phyloP scores from a whole-genome alignment of 2,329 filamentous ascomycete species.

The Penicillium sclerotigenum region DNA sequence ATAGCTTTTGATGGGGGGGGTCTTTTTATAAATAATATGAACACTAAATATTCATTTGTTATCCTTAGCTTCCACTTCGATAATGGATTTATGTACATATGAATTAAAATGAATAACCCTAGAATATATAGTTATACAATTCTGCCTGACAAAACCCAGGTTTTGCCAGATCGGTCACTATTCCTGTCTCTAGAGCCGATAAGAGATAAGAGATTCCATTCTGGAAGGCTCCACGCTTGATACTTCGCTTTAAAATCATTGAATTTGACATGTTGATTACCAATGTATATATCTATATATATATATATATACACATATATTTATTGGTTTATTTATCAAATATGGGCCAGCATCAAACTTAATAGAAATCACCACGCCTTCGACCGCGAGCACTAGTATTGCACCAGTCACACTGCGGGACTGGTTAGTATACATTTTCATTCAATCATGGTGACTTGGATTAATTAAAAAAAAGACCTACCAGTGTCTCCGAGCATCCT shows the following conservation, averaged over 20 bases:
- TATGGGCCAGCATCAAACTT: too few species aligned
- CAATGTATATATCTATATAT: too few species aligned
- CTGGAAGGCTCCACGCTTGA: slow-evolving; percentile 19
- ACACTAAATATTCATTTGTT: not conserved
- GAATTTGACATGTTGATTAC: not conserved
- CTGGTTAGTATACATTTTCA: not conserved
- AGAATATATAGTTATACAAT: not conserved
- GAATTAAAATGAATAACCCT: not conserved
- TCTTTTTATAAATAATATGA: not conserved
- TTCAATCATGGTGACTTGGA: not conserved
- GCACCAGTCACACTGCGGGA: slow-evolving; percentile 43
- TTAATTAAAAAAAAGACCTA: slow-evolving; percentile 22
- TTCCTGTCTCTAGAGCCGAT: not conserved
- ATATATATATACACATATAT: too few species aligned
- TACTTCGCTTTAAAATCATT: slow-evolving; percentile 6
- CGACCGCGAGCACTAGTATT: slow-evolving; percentile 39
- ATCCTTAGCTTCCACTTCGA: not conserved
- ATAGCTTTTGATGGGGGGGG: too few species aligned
- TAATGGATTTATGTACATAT: not conserved
- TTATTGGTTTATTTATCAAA: too few species aligned
- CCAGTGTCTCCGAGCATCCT: slow-evolving; percentile 65
- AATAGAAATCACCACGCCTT: slow-evolving; percentile 30
- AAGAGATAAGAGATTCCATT: slow-evolving; percentile 7
- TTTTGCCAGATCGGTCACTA: not conserved
- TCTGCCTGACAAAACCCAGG: not conserved